Conservation (phyloP, 345 rosid species). For the Aquilaria sinensis region DNA sequence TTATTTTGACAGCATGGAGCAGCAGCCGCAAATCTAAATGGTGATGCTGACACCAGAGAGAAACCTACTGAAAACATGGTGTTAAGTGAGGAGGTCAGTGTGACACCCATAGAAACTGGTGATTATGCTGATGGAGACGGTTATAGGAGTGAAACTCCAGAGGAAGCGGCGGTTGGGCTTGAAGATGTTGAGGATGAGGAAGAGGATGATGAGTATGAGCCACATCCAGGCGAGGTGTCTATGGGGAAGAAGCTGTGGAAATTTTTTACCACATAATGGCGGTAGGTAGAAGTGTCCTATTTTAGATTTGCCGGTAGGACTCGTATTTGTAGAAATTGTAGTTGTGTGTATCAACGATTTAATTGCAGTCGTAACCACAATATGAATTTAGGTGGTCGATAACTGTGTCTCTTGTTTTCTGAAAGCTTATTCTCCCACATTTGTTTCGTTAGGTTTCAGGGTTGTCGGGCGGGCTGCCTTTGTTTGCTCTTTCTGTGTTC, state of each 20-base stretch:
- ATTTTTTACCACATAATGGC: conserved; percentile 63
- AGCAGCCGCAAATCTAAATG: conserved; percentile 28
- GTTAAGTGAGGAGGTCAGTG: conserved; percentile 78
- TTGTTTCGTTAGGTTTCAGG: conserved; percentile 21
- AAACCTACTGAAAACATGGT: conserved; percentile 31
- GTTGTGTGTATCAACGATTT: conserved; percentile 28
- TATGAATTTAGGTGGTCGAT: conserved; percentile 15
- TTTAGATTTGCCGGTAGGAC: conserved; percentile 31
- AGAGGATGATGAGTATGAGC: conserved; percentile 43
- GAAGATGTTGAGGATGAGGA: conserved; percentile 39
- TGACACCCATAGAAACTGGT: conserved; percentile 39
- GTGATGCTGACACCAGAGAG: conserved; percentile 31
- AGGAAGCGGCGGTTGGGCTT: conserved; percentile 21
- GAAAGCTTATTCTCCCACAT: not conserved
- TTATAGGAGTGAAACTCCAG: conserved; percentile 21
- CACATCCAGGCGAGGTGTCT: conserved; percentile 77
- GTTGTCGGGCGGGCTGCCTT: conserved; percentile 5
- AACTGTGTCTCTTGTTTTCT: conserved; percentile 5
- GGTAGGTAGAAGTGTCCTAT: conserved; percentile 20
- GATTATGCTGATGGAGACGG: conserved; percentile 24
- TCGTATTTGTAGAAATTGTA: conserved; percentile 13
- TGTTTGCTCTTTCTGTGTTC: not conserved
- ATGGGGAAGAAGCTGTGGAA: conserved; percentile 93
- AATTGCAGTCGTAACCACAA: conserved; percentile 18
- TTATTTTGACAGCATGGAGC: conserved; percentile 37